phyloP scores from a whole-genome alignment of 495 filamentous ascomycete species.

The Annulohypoxylon moriforme region DNA sequence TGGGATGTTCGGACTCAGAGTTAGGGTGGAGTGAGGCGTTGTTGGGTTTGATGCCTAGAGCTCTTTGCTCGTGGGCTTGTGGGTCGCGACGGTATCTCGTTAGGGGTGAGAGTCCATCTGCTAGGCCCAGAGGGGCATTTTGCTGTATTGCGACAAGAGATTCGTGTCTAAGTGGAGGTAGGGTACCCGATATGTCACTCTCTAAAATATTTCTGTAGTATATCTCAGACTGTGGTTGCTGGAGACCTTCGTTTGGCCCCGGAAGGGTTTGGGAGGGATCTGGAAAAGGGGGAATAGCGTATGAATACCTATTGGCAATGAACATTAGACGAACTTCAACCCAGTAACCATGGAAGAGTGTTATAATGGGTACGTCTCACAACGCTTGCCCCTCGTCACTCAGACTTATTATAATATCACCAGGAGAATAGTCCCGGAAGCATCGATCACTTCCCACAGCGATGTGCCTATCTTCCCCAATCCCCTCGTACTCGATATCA shows the following conservation, averaged over 20 bases:
- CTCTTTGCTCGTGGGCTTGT: slow-evolving; percentile 25
- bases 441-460: slow-evolving; percentile 31
- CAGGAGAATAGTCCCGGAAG: slow-evolving; percentile 35
- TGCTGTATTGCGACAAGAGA: slow-evolving; percentile 12
- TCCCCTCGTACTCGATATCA: slow-evolving; percentile 31
- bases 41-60: slow-evolving; percentile 15
- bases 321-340: background rate
- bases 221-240: background rate
- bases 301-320: slow-evolving; percentile 14
- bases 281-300: slow-evolving; percentile 21
- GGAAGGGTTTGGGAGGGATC: background rate
- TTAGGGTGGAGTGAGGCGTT: background rate
- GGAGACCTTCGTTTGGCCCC: background rate
- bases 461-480: slow-evolving; percentile 22
- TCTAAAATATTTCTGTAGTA: background rate
- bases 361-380: slow-evolving; percentile 20
- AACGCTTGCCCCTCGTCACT: slow-evolving; percentile 23
- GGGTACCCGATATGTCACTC: background rate
- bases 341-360: background rate
- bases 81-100: slow-evolving; percentile 21
- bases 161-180: background rate
- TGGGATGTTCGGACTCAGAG: background rate
- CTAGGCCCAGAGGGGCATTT: background rate
- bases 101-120: slow-evolving; percentile 2
- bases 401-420: slow-evolving; percentile 28